Base-by-base conservation (phyloP, 805 yeast species). In the Helenozyma rhizophorensis region DNA sequence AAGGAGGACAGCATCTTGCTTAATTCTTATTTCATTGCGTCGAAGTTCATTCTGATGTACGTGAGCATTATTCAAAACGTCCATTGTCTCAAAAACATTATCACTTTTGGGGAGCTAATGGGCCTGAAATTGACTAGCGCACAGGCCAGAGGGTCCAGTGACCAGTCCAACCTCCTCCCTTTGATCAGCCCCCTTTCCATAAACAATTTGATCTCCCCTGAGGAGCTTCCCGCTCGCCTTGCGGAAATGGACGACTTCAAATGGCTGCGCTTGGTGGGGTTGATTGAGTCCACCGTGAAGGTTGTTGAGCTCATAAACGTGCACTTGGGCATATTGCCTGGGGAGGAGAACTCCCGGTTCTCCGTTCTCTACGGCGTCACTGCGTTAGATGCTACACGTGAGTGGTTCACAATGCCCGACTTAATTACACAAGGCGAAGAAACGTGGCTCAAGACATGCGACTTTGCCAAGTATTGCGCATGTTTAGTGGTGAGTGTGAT, bases 61-160 rank as follows among this genome's bases (percentile, higher is more conserved):
- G 51, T 65, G 0, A 48, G 43, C 23, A 27, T 56, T 2, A 36
- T 61, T n/a, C 43, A 42, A 14, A 29, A 39, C 19, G 30, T 33
- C n/a, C 29, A 31, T 18, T 36, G 41, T 13, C 54, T 71, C 25
- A 43, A 53, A 6, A 50, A 52, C 6, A 45, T 69, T 27, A 48
- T 71, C 23, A 36, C 63, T 21, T 65, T 71, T 42, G 53, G 54
- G 24, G 62, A 65, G 13, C 57, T 53, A 37, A 51, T 53, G 36
- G 36, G 59, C 30, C 38, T 18, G 28, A 12, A 11, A n/a, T 10
- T 12, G 5, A 23, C 9, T 3, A 37, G 42, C 38, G 7, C 17
- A 34, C 9, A 25, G 24, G 11, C 24, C 13, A 11, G 6, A 5
- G 27, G 13, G 15, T 21, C 27, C 13, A 32, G 25, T 16, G 38